Base-by-base conservation (phyloP, 176 grass and related monocot genomes). In the Aegilops longissima region DNA sequence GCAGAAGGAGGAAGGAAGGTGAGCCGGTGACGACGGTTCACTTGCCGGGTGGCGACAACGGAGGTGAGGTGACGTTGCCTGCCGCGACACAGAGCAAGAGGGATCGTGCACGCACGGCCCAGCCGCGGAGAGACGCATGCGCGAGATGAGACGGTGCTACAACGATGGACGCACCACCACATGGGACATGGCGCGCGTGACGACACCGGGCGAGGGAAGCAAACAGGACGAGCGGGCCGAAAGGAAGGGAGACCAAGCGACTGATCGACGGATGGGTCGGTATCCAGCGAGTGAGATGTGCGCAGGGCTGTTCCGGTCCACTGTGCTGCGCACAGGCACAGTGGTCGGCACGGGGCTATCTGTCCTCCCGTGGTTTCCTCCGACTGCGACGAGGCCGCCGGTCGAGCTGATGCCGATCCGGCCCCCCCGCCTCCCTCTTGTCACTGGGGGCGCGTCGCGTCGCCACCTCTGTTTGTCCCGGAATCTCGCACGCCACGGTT, bases 391-490 rank as follows among this genome's bases (percentile, higher is more conserved):
- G 39, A 27, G 40, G 44, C 71, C 40, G 76, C 3, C 76, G 76
- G 21, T 16, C 8, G 51, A 78, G 13, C 16, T 2, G 51, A 17
- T 54, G 13, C 16, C 5, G 51, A 17, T 54, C 51, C 51, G 24
- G 7, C 0, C 25, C 29, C 29, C 31, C 70, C 17, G 56, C 62
- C 62, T 14, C 23, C 9, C 20, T 36, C 42, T 31, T 61, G 82
- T 75, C 76, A 21, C 77, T 45, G 83, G 35, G 27, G 11, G 49
- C 76, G 12, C 61, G 88, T 85, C 83, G 21, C 83, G 4, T 90
- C 78, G 36, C 27, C 79, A 40, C 73, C 78, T 77, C 69, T 24
- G 83, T 77, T 82, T 77, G 78, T 77, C 85, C 49, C 79, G 83
- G 51, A 76, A 82, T 64, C 78, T 29, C 83, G 62, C 83, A n/a